These are phyloP conservation scores for Penicillium freii DNA, from an alignment of 2,329 filamentous ascomycete genomes.

Conservation along the genomic window DNA sequence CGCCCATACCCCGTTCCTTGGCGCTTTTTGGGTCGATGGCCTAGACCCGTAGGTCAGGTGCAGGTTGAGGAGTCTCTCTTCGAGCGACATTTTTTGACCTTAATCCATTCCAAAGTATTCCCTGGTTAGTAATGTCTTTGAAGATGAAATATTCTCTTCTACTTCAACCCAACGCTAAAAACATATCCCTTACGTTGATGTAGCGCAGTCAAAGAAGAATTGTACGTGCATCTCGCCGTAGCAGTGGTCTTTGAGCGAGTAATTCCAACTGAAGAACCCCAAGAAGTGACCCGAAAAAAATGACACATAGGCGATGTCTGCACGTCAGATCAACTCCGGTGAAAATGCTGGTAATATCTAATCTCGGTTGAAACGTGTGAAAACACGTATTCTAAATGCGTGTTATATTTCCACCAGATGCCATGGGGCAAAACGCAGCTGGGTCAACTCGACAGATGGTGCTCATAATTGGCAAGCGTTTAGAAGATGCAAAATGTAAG, in stretches of 20 bases:
- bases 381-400: no score
- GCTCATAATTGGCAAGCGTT: no score
- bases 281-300: not conserved
- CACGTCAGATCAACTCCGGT: not conserved
- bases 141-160: not conserved
- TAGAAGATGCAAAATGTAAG: no score
- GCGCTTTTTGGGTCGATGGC: not conserved
- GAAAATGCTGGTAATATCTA: no score
- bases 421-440: not conserved
- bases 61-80: not conserved
- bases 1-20: not conserved
- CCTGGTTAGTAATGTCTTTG: no score
- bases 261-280: not conserved
- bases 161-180: not conserved
- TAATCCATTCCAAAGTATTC: no score
- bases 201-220: not conserved
- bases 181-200: not conserved
- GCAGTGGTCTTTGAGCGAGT: not conserved
- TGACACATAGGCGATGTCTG: not conserved
- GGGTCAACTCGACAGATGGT: not conserved
- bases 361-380: not conserved
- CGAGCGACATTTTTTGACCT: no score
- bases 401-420: not conserved
- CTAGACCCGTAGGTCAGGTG: not conserved
- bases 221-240: not conserved